Evolutionary conservation across 2,329 filamentous ascomycete genomes (phyloP).

Genomic region (Colletotrichum tropicale): DNA sequence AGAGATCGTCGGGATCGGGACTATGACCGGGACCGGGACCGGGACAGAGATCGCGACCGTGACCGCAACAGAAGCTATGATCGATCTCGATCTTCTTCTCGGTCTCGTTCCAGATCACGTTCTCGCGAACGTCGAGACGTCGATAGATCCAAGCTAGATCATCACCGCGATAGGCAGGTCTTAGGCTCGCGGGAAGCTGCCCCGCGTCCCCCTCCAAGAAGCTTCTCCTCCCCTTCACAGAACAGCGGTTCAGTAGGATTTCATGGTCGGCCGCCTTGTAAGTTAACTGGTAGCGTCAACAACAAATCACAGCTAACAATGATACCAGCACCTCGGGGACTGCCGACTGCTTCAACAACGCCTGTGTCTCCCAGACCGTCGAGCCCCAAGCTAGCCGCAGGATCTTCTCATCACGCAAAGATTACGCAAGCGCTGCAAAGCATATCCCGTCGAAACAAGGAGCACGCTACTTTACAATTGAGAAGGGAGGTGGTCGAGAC

Average conservation of each 20-base stretch:
- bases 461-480: not conserved
- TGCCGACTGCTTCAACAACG: not conserved
- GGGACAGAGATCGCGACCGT: slow-evolving; percentile 17
- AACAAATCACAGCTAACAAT: not conserved
- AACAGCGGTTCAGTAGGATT: not conserved
- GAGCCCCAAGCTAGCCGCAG: not conserved
- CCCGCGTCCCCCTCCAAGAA: not conserved
- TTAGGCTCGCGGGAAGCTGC: not conserved
- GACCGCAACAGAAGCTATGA: not conserved
- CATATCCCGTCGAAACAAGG: not conserved
- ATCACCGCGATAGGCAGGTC: not conserved
- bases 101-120: not conserved
- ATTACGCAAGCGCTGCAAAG: not conserved
- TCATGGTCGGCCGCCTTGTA: not conserved
- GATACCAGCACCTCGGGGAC: not conserved
- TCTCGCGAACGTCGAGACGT: not conserved
- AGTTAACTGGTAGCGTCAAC: not conserved
- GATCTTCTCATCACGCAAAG: not conserved
- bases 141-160: not conserved
- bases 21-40: not conserved
- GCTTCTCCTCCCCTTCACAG: not conserved
- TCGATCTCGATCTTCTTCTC: not conserved
- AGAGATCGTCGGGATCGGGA: not conserved
- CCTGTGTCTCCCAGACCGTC: not conserved
- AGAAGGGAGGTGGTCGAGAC: not conserved